Evolutionary conservation across 345 rosid genomes (phyloP), one percentile per base, ranked within the genome.

Genomic region (Eucalyptus sideroxylon): DNA sequence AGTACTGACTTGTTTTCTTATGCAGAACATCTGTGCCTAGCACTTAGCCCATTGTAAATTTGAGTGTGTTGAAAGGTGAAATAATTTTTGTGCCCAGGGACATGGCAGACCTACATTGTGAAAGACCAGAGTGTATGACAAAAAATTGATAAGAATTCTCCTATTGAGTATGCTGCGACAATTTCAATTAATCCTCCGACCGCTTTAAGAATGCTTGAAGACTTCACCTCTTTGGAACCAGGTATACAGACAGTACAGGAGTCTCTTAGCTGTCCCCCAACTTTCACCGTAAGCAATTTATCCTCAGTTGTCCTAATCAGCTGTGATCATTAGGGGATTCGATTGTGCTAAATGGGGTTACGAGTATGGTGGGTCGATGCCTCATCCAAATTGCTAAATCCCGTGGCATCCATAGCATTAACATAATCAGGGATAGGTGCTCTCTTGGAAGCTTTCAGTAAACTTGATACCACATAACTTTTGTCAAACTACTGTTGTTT

Each of bases 201-300:
- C 59, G 98, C 99, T 89, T 89, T 98, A 88, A 93, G 98, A 92
- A 98, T 98, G 99, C 98, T 98, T 31, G 97, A 98, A 89, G 99
- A 97, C 40, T 37, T 37, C 40, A 37, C 40, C 40, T 37, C 89
- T 96, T 90, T 97, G 80, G 93, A 93, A 81, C 88, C 98, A 85
- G 99, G 99, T 96, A 89, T 34, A 50, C 30, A 86, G 59, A 86
- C 40, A 16, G 59, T 49, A 86, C 21, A 16, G 30, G 62, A 47
- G 50, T 86, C 56, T 45, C 26, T 50, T 27, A 86, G 51, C 87
- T n/a, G 87, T 14, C 87, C 23, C 23, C 24, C 87, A 16, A 51
- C 87, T 69, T 69, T 69, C 24, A 16, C 81, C 24, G 5, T 69
- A 9, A 31, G 24, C 81, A 69, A 31, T 16, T 69, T 69, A 69